Conservation (phyloP, 2,329 filamentous ascomycete genomes). For the Neonectria coccinea region DNA sequence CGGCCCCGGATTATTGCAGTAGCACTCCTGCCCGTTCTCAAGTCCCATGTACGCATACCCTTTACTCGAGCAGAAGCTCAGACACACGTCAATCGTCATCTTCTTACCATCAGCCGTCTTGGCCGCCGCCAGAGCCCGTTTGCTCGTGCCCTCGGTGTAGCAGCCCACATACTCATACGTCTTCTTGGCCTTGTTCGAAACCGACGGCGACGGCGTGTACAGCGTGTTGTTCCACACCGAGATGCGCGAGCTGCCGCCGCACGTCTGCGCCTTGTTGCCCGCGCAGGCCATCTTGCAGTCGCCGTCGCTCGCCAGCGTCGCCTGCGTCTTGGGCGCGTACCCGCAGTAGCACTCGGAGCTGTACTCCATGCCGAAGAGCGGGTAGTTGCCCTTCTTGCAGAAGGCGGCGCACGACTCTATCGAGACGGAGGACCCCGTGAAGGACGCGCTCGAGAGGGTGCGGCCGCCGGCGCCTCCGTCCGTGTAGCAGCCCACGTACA, state of each 20-base stretch:
- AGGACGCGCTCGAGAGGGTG: constrained; percentile 33
- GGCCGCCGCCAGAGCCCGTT: constrained; percentile 22
- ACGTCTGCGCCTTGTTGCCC: constrained; percentile 33
- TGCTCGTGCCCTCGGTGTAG: constrained; percentile 34
- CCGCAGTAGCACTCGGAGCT: constrained; percentile 40
- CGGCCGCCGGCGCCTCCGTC: constrained; percentile 39
- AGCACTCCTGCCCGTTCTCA: constrained; percentile 36
- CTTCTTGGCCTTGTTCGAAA: constrained; percentile 8
- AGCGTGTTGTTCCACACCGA: constrained; percentile 37
- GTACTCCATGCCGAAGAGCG: constrained; percentile 42
- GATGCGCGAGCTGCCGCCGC: constrained; percentile 36
- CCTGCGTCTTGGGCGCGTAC: constrained; percentile 30
- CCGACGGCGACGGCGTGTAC: constrained; percentile 17
- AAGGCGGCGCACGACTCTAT: constrained; percentile 38
- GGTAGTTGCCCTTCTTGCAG: constrained; percentile 39
- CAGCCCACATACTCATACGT: constrained; percentile 30
- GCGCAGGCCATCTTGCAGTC: constrained; percentile 39
- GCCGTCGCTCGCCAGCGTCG: constrained; percentile 31
- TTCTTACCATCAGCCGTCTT: constrained; percentile 25
- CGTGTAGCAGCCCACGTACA: constrained; percentile 38
- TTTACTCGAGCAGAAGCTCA: constrained; percentile 34
- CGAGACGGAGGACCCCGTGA: constrained; percentile 36
- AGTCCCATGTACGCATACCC: constrained; percentile 33
- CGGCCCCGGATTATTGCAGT: constrained; percentile 32
- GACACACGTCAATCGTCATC: constrained; percentile 35